Conservation (phyloP, 2,329 filamentous ascomycete species). For the Diaporthe destruens region DNA sequence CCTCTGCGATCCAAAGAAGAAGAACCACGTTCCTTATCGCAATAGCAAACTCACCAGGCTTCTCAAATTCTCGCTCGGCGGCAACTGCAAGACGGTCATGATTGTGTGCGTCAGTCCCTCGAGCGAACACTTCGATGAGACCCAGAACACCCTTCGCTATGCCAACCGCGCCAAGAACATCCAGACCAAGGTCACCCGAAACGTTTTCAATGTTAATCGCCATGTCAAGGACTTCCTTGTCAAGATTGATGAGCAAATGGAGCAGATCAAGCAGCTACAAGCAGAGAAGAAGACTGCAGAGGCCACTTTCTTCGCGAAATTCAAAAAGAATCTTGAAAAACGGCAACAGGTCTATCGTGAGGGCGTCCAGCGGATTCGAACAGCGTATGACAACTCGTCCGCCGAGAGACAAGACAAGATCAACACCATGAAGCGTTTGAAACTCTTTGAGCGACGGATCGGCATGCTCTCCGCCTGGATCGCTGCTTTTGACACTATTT, state of each 20-base stretch:
- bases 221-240: slow-evolving; percentile 99
- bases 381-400: slow-evolving; percentile 84
- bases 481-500: slow-evolving; percentile 87
- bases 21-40: slow-evolving; percentile 94
- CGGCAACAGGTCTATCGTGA: slow-evolving; percentile 81
- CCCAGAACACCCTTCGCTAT: slow-evolving; percentile 96
- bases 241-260: slow-evolving; percentile 99
- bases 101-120: slow-evolving; percentile 98
- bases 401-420: slow-evolving; percentile 84
- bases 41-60: slow-evolving; percentile 97
- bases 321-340: slow-evolving; percentile 91
- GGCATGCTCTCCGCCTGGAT: slow-evolving; percentile 92
- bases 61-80: slow-evolving; percentile 95
- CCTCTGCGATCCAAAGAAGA: slow-evolving; percentile 90
- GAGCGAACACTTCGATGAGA: slow-evolving; percentile 97
- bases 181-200: slow-evolving; percentile 98
- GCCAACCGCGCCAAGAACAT: slow-evolving; percentile 99
- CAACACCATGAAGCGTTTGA: slow-evolving; percentile 83
- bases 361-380: slow-evolving; percentile 82
- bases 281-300: slow-evolving; percentile 93
- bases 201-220: slow-evolving; percentile 98
- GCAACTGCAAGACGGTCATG: slow-evolving; percentile 99
- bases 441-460: slow-evolving; percentile 87
- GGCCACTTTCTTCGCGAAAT: slow-evolving; percentile 84
- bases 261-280: slow-evolving; percentile 95